phyloP scores from a whole-genome alignment of 2,329 filamentous ascomycete species.

The Colletotrichum scovillei region DNA sequence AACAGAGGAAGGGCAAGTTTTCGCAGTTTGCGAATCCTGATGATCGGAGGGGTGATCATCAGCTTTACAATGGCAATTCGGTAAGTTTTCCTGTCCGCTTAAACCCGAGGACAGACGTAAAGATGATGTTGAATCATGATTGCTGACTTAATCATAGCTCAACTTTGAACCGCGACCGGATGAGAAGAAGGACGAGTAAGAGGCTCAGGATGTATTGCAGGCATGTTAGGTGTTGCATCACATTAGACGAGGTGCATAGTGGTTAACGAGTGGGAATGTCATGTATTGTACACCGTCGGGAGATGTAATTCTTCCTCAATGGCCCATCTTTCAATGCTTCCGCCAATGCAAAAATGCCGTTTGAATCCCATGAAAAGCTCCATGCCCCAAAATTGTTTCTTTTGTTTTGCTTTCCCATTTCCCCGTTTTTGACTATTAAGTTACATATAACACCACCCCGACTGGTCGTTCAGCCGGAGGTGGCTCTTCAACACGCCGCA shows the following conservation, averaged over 20 bases:
- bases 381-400: background rate
- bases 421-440: slow-evolving; percentile 20
- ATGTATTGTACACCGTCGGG: slow-evolving; percentile 35
- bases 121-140: no score
- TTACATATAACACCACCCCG: slow-evolving; percentile 13
- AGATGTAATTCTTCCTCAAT: slow-evolving; percentile 22
- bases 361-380: slow-evolving; percentile 11
- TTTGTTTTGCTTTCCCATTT: slow-evolving; percentile 11
- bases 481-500: background rate
- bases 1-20: slow-evolving; percentile 39
- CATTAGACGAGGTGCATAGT: background rate
- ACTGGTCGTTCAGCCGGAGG: no score
- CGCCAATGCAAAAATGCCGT: slow-evolving; percentile 15
- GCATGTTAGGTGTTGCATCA: no score
- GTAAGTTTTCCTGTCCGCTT: slow-evolving; percentile 64
- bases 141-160: slow-evolving; percentile 58
- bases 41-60: slow-evolving; percentile 67
- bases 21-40: slow-evolving; percentile 61
- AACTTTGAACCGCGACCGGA: slow-evolving; percentile 77
- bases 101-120: no score
- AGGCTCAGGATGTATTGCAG: background rate
- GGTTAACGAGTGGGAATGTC: slow-evolving; percentile 31
- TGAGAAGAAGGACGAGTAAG: slow-evolving; percentile 53
- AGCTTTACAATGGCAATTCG: slow-evolving; percentile 93
- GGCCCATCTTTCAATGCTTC: slow-evolving; percentile 12